Base-by-base conservation (phyloP, 805 yeast genomes). In the Monosporozyma unispora region DNA sequence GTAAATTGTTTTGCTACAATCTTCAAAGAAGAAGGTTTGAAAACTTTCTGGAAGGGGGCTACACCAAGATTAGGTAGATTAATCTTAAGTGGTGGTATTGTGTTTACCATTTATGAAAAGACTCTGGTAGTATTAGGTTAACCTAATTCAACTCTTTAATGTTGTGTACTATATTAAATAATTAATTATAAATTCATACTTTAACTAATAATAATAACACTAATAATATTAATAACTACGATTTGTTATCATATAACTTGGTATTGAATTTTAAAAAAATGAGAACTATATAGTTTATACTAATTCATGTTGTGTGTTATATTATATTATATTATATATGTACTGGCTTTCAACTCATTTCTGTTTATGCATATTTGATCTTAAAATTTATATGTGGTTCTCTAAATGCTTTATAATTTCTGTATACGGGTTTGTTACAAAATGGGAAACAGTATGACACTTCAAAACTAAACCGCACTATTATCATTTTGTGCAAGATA, bases 1-100 rank as follows among this genome's bases (percentile, higher is more conserved):
- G 19, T 84, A 39, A 78, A 91, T 69, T 91, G 98, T 68, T 90
- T 95, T 59, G 78, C 70, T 18, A 81, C 78, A 54, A 82, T 93
- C 47, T 84, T 85, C 67, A 82, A 72, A 61, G 84, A 91, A 48
- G 99, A 91, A 70, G 99, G 99, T 9, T 70, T 90, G 55, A 71
- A 79, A 61, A 85, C 96, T 4, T 88, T 89, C 70, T 91, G 99
- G 99, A 87, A 87, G 69, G 99, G 99, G 53, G 96, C 98, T 33
- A 93, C 98, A 2, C 98, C 99, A 44, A 78, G 99, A 63, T 73
- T 91, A 53, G 98, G 98, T 5, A 79, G 99, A 59, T 76, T 91
- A 63, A 80, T 90, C 33, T 75, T 91, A 62, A 85, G 96, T 69
- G 99, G 99, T 53, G 99, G 99, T 60, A 91, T 91, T 57, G 97